Evolutionary conservation across 1,284 basidiomycete species (phyloP).

Genomic region (Cryptococcus floricola): DNA sequence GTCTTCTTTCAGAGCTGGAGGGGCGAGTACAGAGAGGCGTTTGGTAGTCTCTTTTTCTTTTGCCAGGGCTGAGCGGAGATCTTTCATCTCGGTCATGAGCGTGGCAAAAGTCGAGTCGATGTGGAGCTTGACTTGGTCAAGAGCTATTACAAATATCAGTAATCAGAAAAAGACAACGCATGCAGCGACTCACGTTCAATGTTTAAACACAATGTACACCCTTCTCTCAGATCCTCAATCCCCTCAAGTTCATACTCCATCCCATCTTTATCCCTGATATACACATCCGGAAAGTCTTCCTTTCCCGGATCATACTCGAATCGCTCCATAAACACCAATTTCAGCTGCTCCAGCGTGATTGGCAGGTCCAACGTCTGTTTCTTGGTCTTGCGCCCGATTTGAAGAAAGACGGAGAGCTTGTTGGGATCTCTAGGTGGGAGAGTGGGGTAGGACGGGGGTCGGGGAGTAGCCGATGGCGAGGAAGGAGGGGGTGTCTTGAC

Average conservation of each 20-base stretch:
- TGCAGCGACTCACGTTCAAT: conserved; percentile 76
- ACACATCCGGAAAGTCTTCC: conserved; percentile 93
- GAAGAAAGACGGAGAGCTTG: conserved; percentile 71
- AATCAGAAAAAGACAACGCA: neutral
- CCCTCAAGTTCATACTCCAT: conserved; percentile 96
- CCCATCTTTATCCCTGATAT: conserved; percentile 86
- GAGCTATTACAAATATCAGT: conserved; percentile 55
- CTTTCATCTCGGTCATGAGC: conserved; percentile 87
- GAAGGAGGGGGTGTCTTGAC: conserved; percentile 26
- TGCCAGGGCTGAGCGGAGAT: conserved; percentile 63
- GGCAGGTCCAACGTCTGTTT: conserved; percentile 71
- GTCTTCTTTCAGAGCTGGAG: conserved; percentile 23
- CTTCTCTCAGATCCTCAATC: conserved; percentile 85
- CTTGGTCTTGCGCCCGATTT: conserved; percentile 88
- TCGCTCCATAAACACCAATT: conserved; percentile 83
- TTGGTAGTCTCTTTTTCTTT: conserved; percentile 53
- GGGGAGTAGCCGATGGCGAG: conserved; percentile 19
- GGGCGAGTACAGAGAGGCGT: conserved; percentile 47
- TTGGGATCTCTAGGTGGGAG: conserved; percentile 34
- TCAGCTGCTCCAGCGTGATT: conserved; percentile 47
- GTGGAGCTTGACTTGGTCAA: conserved; percentile 98
- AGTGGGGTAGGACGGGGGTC: conserved; percentile 9
- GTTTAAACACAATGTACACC: conserved; percentile 82
- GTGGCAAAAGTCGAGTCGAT: conserved; percentile 83
- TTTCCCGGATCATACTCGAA: conserved; percentile 90